phyloP scores from a whole-genome alignment of 169 alveolate genomes.

The Plasmodium cynomolgi region DNA sequence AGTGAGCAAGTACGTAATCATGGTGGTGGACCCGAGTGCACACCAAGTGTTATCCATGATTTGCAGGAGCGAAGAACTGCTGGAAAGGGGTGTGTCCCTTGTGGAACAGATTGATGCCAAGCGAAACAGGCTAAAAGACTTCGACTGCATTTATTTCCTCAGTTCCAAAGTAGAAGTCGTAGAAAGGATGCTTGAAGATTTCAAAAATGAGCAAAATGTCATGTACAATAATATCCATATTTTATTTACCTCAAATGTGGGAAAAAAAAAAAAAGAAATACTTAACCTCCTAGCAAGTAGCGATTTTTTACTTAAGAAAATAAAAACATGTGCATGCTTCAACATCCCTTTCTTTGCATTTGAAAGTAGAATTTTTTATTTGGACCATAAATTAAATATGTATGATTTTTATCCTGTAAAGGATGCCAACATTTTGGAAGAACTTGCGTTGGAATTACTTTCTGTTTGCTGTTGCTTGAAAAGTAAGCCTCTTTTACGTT shows the following conservation, averaged over 20 bases:
- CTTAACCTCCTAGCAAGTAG: conserved; percentile 77
- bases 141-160: conserved; percentile 82
- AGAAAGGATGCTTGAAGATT: conserved; percentile 75
- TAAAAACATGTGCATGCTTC: conserved; percentile 81
- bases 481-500: conserved; percentile 10
- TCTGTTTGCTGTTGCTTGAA: conserved; percentile 51
- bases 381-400: conserved; percentile 68
- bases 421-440: conserved; percentile 11
- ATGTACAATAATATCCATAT: conserved; percentile 76
- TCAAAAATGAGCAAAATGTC: conserved; percentile 70
- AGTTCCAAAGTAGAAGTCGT: conserved; percentile 71
- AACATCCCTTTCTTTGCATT: conserved; percentile 85
- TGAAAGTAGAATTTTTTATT: conserved; percentile 83
- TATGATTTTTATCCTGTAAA: conserved; percentile 58
- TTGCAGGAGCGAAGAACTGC: conserved; percentile 83
- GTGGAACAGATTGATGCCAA: conserved; percentile 81
- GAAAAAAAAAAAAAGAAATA: conserved; percentile 40
- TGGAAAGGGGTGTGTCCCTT: conserved; percentile 88
- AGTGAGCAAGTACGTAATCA: conserved; percentile 77
- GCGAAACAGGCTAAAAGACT: conserved; percentile 82
- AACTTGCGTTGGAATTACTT: conserved; percentile 10
- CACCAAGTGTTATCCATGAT: conserved; percentile 85
- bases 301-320: conserved; percentile 61
- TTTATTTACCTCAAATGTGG: conserved; percentile 79
- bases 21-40: conserved; percentile 84